Base-by-base conservation (phyloP, 75 land plant genomes). In the Adiantum capillusveneris region DNA sequence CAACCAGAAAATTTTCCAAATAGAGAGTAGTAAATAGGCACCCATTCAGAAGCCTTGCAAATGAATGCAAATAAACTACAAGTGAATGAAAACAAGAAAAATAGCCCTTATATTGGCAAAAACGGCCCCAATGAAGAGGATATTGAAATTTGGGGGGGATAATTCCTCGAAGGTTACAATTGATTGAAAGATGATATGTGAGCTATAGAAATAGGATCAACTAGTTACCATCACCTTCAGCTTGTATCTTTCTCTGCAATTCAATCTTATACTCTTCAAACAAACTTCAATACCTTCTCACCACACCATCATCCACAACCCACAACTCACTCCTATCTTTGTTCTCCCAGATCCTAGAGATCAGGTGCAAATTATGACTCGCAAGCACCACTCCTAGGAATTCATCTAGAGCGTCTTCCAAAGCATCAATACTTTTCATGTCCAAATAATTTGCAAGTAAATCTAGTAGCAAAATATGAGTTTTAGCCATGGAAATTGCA, bases 401-500 rank as follows among this genome's bases (percentile, higher is more conserved):
- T 55, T 88, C 87, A 55, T 85, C 90, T 30, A 92, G 62, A 1
- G 97, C 97, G 69, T 85, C 95, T 2, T 87, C 97, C 65, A 92
- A 60, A 25, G 97, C 95, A 77, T 92, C 97, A 58, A 92, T 88
- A 58, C 95, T 88, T 62, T 88, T 86, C 95, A 88, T 88, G 43
- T 92, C 95, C 57, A 88, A 65, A 62, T 92, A 95, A 75, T 92
- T 92, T 46, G 97, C 88, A 17, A 95, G 97, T 57, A 89, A 96
- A 72, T 93, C 98, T 44, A 93, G 66, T 26, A 93, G 64, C 54
- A 92, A 65, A 36, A 92, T 92, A 62, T 92, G 95, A 17, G 97
- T 95, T 56, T 87, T 95, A 18, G 95, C 79, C 97, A 92, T 92
- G 11, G 90, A 85, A 28, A 92, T 92, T 6, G 95, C 86, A 45